Conservation (phyloP, 225 moss, liverwort and hornwort species). For the Bryum argenteum region DNA sequence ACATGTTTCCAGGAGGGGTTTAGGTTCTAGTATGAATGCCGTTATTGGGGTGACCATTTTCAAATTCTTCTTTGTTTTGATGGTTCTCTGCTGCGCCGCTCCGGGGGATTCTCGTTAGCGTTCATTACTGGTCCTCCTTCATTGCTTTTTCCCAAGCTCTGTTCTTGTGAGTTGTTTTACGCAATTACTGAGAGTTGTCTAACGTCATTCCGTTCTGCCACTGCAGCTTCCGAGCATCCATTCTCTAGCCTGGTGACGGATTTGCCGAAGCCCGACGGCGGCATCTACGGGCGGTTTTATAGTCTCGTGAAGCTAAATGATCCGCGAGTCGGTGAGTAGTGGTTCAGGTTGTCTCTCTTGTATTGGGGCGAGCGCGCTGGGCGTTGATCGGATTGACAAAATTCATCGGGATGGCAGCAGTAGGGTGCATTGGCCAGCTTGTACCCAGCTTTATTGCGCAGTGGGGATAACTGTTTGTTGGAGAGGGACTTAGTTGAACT, state of each 20-base stretch:
- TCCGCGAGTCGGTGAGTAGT: conserved; percentile 72
- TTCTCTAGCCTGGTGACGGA: conserved; percentile 69
- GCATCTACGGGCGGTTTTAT: conserved; percentile 75
- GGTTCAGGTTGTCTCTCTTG: neutral
- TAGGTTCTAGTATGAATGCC: neutral
- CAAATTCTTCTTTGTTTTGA: neutral
- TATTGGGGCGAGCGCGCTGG: neutral
- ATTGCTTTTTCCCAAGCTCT: neutral
- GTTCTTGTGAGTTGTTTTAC: neutral
- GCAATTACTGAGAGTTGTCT: conserved; percentile 10
- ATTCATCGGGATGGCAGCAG: neutral
- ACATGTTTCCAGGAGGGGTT: neutral
- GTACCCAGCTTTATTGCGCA: neutral
- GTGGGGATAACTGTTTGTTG: neutral
- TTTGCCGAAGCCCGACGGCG: conserved; percentile 78
- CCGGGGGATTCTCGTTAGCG: neutral
- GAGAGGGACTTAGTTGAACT: conserved; percentile 6
- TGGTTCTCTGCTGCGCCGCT: neutral
- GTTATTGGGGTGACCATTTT: neutral
- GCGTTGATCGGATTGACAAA: neutral
- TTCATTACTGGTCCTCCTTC: neutral
- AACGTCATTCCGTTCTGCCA: neutral
- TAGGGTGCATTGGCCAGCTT: conserved; percentile 11
- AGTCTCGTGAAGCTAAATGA: conserved; percentile 79
- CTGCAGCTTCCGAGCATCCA: conserved; percentile 67